phyloP scores from a whole-genome alignment of 305 asterid species.

The Nicotiana rustica region DNA sequence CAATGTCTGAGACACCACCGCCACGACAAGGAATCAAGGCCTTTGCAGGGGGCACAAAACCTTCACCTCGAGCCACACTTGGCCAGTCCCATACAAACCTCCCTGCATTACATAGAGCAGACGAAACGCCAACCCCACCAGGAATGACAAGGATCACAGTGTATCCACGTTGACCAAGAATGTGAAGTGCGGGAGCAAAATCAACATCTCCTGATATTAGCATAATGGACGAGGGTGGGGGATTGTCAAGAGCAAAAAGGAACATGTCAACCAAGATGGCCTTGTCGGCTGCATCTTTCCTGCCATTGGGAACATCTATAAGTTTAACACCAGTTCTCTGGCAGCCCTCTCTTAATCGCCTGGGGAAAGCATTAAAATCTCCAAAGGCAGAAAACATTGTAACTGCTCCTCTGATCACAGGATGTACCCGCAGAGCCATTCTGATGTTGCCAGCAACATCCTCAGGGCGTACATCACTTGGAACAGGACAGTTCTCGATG shows the following conservation, averaged over 20 bases:
- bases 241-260: conserved; percentile 93
- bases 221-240: conserved; percentile 90
- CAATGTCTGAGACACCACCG: conserved; percentile 50
- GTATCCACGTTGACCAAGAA: conserved; percentile 95
- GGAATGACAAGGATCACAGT: conserved; percentile 88
- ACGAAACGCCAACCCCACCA: conserved; percentile 70
- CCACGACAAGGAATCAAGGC: conserved; percentile 46
- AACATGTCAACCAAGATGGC: conserved; percentile 98
- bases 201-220: conserved; percentile 97
- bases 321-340: conserved; percentile 97
- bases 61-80: conserved; percentile 87
- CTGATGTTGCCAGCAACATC: conserved; percentile 93
- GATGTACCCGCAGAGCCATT: conserved; percentile 82
- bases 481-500: conserved; percentile 96
- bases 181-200: conserved; percentile 94
- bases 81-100: conserved; percentile 95
- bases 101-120: conserved; percentile 90
- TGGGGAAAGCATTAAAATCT: conserved; percentile 85
- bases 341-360: conserved; percentile 90
- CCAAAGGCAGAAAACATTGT: conserved; percentile 86
- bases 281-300: conserved; percentile 98
- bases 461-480: conserved; percentile 84
- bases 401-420: conserved; percentile 75
- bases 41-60: conserved; percentile 69
- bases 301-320: conserved; percentile 86